These are phyloP conservation scores for Globisporangium perplexum DNA, from an alignment of 352 stramenopile species.

Conservation along the genomic window DNA sequence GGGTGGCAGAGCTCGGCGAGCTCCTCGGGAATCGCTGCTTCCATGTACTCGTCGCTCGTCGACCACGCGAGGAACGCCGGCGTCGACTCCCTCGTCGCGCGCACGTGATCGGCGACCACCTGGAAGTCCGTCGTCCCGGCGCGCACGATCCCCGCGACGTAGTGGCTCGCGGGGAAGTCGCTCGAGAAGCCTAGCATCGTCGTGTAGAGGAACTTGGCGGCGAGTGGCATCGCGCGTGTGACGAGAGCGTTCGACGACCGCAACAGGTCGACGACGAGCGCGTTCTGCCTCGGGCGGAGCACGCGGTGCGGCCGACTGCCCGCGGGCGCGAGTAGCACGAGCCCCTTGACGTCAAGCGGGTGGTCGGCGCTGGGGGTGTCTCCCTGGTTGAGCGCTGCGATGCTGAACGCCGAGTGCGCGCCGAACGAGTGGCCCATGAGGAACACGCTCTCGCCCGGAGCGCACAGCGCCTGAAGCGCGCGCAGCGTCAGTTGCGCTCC, in stretches of 20 bases:
- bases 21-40: constrained; percentile 31
- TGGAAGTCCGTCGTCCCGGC: constrained; percentile 40
- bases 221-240: constrained; percentile 3
- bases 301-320: constrained; percentile 39
- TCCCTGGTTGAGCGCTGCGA: constrained; percentile 28
- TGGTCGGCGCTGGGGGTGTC: neutral
- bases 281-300: constrained; percentile 26
- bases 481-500: constrained; percentile 24
- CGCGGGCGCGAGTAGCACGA: constrained; percentile 34
- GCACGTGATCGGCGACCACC: constrained; percentile 25
- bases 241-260: constrained; percentile 17
- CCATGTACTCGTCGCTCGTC: constrained; percentile 41
- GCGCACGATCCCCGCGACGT: constrained; percentile 31
- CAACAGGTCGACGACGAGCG: constrained; percentile 22
- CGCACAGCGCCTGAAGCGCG: constrained; percentile 24
- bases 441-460: constrained; percentile 23
- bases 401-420: constrained; percentile 39
- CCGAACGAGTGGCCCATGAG: constrained; percentile 50
- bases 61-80: constrained; percentile 43
- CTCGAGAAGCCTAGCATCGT: constrained; percentile 25
- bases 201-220: constrained; percentile 36
- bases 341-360: constrained; percentile 19
- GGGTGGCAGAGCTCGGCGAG: constrained; percentile 21
- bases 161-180: constrained; percentile 22
- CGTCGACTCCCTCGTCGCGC: constrained; percentile 9